Evolutionary conservation across 257 asterid species (phyloP), one percentile per base, ranked within the genome.

Genomic region (Ajuga chamaepitys): DNA sequence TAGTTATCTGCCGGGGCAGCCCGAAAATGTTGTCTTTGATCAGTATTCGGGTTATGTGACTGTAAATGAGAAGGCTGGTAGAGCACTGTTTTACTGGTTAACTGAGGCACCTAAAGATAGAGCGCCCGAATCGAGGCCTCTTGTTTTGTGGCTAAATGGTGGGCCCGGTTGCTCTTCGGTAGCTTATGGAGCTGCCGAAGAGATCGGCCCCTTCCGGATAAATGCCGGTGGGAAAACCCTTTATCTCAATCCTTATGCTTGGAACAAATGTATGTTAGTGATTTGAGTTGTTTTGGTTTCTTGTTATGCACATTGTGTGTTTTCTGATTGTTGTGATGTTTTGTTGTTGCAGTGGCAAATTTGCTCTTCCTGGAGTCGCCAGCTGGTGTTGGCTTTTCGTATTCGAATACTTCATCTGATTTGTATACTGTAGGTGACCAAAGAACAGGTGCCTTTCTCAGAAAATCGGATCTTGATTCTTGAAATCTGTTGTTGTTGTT

Each of bases 161-260:
- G 99, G 99, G 10, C 99, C 99, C 20, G 99, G 99, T 65, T 94
- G 99, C 73, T 94, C 99, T 51, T 94, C 99, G 28, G 84, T 94
- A 7, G 99, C 95, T 74, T 94, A 86, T 66, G 99, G 99, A 45
- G 98, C 96, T 50, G 77, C 95, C 0, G 99, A 94, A 70, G 99
- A 94, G 67, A 77, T 94, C 61, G 99, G 99, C 2, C 99, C 99
- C 13, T 94, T 90, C 59, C 85, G 95, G 67, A 83, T 94, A 53
- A 86, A 85, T 28, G 77, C 99, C 0, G 88, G 86, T 75, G 99
- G 99, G 74, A 88, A 78, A 62, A 85, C 87, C 61, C 96, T 94
- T 66, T 85, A 70, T 79, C 79, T 68, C 74, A 90, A 90, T 72
- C 78, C 91, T 64, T 90, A 94, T 71, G 76, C 96, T 70, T 94